Evolutionary conservation across 495 filamentous ascomycete species (phyloP), one percentile per base, ranked within the genome.

Genomic region (Lentithecium fluviatile): DNA sequence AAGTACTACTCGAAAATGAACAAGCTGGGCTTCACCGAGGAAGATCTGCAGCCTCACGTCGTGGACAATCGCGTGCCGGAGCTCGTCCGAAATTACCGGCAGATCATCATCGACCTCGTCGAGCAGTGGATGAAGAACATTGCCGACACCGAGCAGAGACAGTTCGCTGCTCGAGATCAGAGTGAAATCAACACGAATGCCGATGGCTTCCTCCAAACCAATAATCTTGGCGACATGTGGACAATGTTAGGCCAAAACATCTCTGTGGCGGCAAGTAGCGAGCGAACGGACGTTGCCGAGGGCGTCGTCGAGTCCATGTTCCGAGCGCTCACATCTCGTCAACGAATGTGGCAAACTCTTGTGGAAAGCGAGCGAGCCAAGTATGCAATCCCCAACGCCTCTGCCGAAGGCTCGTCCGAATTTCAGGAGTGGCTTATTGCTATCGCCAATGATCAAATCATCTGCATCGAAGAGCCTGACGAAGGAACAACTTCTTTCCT

Each of bases 51-150:
- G 34, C 90, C 90, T 5, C 90, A 93, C 56, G 77, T 97, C 40
- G 83, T 97, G 45, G 93, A 97, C 75, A 88, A 88, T 69, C 83
- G 92, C 52, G 91, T 92, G 70, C 80, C 83, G 24, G 94, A 97
- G 64, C 79, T 99, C 7, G 87, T 99, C 48, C 86, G 89, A 45
- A 90, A 96, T 70, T 99, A 95, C 81, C 86, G 93, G 58, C 84
- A 88, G 69, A 83, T 96, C 64, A 99, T 99, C 71, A 91, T 96
- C 76, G 88, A 88, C 61, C 90, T 88, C 52, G 88, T 99, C 48
- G 91, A 97, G 68, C 87, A 97, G 78, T 99, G 94, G 94, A 96
- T 96, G 82, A 88, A 92, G 56, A 85, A 89, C 49, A 96, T 99
- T 60, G 88, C 87, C 62, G 80, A 78, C 6, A 82, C 88, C 7